phyloP scores from a whole-genome alignment of 257 asterid species.

The Salvia hispanica region DNA sequence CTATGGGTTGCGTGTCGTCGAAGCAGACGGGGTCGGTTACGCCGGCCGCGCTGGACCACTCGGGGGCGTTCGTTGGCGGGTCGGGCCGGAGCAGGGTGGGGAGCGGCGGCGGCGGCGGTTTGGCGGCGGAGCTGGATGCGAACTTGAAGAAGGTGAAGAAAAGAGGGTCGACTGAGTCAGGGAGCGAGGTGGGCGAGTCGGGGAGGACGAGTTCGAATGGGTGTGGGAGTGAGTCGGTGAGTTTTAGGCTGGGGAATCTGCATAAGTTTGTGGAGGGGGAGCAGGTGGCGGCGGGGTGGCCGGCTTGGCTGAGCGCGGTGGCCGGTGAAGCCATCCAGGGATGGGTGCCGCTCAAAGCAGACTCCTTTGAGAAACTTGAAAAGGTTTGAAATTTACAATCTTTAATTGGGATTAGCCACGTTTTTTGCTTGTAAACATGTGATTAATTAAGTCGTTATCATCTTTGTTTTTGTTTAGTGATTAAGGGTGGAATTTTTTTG shows the following conservation, averaged over 20 bases:
- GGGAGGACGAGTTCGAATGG: slow-evolving; percentile 69
- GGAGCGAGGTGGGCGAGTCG: slow-evolving; percentile 85
- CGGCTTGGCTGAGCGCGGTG: slow-evolving; percentile 92
- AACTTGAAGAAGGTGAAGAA: slow-evolving; percentile 88
- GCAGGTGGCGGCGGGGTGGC: slow-evolving; percentile 83
- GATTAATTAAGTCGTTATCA: no score
- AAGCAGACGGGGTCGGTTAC: slow-evolving; percentile 82
- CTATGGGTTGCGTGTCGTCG: slow-evolving; percentile 92
- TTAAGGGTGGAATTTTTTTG: no score
- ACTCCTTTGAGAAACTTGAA: slow-evolving; percentile 84
- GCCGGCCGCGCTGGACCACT: slow-evolving; percentile 80
- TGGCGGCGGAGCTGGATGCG: slow-evolving; percentile 70
- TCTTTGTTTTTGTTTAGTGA: no score
- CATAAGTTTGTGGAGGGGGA: slow-evolving; percentile 69
- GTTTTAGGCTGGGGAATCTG: slow-evolving; percentile 55
- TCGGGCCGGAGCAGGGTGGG: slow-evolving; percentile 62
- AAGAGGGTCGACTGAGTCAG: slow-evolving; percentile 60
- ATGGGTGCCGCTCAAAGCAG: slow-evolving; percentile 86
- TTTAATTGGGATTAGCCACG: background rate
- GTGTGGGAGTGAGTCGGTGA: slow-evolving; percentile 54
- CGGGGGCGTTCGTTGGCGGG: slow-evolving; percentile 48
- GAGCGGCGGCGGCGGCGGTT: slow-evolving; percentile 51
- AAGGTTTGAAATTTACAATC: slow-evolving; percentile 49
- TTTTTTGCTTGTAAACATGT: no score
- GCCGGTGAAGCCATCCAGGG: slow-evolving; percentile 97